Conservation (phyloP, 2,329 filamentous ascomycete genomes). For the Pseudocercospora musae region DNA sequence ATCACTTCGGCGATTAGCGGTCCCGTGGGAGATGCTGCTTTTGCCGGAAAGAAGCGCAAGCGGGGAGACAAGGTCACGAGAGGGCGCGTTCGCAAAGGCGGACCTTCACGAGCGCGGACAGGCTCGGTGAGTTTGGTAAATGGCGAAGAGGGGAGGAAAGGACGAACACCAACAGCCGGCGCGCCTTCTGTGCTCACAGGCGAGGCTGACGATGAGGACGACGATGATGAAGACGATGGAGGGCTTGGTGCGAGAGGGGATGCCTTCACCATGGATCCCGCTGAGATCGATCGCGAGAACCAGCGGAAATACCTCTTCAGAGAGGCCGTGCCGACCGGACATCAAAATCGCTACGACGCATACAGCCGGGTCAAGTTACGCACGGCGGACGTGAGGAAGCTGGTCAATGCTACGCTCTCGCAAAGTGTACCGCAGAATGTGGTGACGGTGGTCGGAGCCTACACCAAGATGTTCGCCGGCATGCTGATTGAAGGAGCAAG, state of each 20-base stretch:
- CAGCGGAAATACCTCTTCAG: conserved; percentile 26
- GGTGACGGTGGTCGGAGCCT: conserved; percentile 70
- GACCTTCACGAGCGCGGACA: conserved; percentile 1
- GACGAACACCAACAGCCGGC: conserved; percentile 28
- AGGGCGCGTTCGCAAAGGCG: conserved; percentile 26
- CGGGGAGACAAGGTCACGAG: conserved; percentile 26
- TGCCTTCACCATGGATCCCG: conserved; percentile 36
- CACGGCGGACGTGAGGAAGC: conserved; percentile 66
- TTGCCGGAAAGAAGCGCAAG: conserved; percentile 27
- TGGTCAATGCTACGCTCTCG: conserved; percentile 76
- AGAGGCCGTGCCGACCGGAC: conserved; percentile 56
- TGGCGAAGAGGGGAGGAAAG: conserved; percentile 34
- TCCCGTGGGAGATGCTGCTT: conserved; percentile 41
- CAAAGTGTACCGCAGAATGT: conserved; percentile 73
- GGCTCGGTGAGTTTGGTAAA: conserved; percentile 27
- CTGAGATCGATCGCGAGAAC: conserved; percentile 26
- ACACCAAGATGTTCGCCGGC: conserved; percentile 73
- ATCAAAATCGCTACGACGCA: conserved; percentile 67
- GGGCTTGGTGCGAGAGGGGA: conserved; percentile 53
- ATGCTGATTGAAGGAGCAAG: conserved; percentile 71
- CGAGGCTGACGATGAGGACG: conserved; percentile 44
- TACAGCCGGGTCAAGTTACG: conserved; percentile 68
- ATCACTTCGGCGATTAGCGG: conserved; percentile 33
- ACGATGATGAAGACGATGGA: conserved; percentile 54
- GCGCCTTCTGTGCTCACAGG: conserved; percentile 31